Evolutionary conservation across 306 rosid species (phyloP).

Genomic region (Luffa acutangula): DNA sequence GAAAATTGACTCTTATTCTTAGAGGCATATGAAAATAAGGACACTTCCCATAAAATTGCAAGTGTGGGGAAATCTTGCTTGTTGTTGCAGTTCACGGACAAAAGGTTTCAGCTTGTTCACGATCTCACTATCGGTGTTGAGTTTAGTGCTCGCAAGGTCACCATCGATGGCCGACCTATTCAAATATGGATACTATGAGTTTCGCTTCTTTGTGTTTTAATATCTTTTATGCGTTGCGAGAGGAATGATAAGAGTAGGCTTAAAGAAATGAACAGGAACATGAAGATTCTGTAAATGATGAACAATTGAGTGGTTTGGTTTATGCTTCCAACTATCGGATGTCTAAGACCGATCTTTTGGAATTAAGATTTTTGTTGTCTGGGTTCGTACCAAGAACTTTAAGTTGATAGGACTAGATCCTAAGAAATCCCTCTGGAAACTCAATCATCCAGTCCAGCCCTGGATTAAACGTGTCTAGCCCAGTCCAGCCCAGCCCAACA

Average conservation of each 20-base stretch:
- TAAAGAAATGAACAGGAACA: too few species aligned
- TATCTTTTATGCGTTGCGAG: neutral
- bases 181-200: conserved; percentile 96
- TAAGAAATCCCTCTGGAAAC: neutral
- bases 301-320: too few species aligned
- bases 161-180: conserved; percentile 64
- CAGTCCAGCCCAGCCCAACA: too few species aligned
- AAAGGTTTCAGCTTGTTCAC: conserved; percentile 97
- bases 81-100: conserved; percentile 91
- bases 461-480: too few species aligned
- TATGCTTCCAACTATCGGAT: too few species aligned
- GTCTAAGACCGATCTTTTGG: neutral
- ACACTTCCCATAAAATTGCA: too few species aligned
- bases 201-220: neutral
- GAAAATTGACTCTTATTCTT: conserved; percentile 90
- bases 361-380: neutral
- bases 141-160: conserved; percentile 94
- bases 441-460: too few species aligned
- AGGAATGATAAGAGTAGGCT: too few species aligned
- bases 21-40: too few species aligned
- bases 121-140: conserved; percentile 97
- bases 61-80: conserved; percentile 95
- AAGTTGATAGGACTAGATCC: neutral
- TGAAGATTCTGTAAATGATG: too few species aligned
- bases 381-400: neutral